Percentiles rank a stretch among this genome's conserved stretches.
Conservation (phyloP, 352 stramenopile genomes). For the Pythium plurisporium region DNA sequence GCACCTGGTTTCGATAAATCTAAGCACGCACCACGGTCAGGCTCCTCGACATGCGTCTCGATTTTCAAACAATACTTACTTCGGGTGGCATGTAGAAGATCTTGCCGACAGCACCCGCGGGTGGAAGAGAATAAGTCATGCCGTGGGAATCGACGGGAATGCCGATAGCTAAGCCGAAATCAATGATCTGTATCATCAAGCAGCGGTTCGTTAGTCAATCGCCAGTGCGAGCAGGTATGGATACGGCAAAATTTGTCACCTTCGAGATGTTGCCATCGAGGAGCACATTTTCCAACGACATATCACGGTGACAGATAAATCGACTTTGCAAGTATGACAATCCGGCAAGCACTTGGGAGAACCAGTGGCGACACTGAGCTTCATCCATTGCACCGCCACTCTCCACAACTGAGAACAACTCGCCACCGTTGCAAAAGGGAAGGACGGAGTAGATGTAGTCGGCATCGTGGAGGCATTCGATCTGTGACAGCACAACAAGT, state of each 20-base stretch:
- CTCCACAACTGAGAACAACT: constrained; percentile 82
- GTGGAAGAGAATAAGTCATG: constrained; percentile 84
- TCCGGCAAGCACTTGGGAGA: constrained; percentile 72
- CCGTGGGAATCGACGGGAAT: constrained; percentile 79
- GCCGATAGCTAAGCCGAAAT: constrained; percentile 82
- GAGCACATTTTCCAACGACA: constrained; percentile 85
- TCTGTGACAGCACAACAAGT: constrained; percentile 23
- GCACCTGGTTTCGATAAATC: constrained; percentile 88
- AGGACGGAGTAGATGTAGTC: constrained; percentile 85
- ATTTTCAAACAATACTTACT: constrained; percentile 27
- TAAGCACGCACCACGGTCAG: no score
- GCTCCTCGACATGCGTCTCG: no score
- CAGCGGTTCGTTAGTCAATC: neutral
- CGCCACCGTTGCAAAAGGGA: constrained; percentile 80
- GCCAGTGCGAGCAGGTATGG: neutral
- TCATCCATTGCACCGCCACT: constrained; percentile 78
- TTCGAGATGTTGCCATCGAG: constrained; percentile 81
- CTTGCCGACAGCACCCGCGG: constrained; percentile 78
- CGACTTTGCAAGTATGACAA: constrained; percentile 79
- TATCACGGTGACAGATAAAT: constrained; percentile 86
- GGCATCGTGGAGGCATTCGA: constrained; percentile 78
- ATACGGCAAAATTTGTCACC: constrained; percentile 26
- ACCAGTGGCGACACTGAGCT: constrained; percentile 75
- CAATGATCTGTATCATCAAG: constrained; percentile 61
- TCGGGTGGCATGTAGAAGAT: constrained; percentile 90